A percentile compares a stretch with the other conserved stretches of the same genome.
These are phyloP conservation scores for Tanozyma kutaoensis DNA, from an alignment of 805 yeast species.

Conservation along the genomic window DNA sequence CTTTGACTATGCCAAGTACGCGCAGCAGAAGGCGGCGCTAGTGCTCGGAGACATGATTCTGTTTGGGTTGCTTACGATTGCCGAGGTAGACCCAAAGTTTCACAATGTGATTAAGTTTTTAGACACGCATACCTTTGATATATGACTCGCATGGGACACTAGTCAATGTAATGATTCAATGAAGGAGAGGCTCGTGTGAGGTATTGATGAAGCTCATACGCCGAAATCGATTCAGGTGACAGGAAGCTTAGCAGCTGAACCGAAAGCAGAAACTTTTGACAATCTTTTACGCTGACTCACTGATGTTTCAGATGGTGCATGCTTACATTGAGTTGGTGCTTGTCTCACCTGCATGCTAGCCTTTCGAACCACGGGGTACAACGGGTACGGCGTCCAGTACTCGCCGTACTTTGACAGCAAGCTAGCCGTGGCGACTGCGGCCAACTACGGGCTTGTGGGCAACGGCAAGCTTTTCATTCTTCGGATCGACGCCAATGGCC, in stretches of 20 bases:
- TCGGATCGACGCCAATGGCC: conserved; percentile 55
- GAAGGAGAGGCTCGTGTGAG: too few species aligned
- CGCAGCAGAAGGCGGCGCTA: conserved; percentile 60
- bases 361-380: conserved; percentile 64
- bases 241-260: too few species aligned
- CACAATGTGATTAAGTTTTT: conserved; percentile 22
- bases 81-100: conserved; percentile 12
- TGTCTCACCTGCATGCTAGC: conserved; percentile 53
- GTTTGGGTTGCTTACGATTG: conserved; percentile 34
- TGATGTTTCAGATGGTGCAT: too few species aligned
- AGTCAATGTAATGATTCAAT: too few species aligned
- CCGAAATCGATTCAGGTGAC: too few species aligned
- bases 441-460: conserved; percentile 90
- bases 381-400: conserved; percentile 80
- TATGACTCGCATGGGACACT: too few species aligned
- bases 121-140: too few species aligned
- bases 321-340: too few species aligned
- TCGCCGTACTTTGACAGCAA: conserved; percentile 88
- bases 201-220: too few species aligned
- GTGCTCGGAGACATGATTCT: conserved; percentile 64
- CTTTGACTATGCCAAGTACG: conserved; percentile 68
- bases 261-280: too few species aligned
- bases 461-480: conserved; percentile 73
- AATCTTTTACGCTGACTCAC: too few species aligned
- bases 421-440: conserved; percentile 79